A percentile compares a stretch with the other conserved stretches of the same genome.
These are phyloP conservation scores for Cutaneotrichosporon dermatis DNA, from an alignment of 1,284 basidiomycete species.

Conservation along the genomic window DNA sequence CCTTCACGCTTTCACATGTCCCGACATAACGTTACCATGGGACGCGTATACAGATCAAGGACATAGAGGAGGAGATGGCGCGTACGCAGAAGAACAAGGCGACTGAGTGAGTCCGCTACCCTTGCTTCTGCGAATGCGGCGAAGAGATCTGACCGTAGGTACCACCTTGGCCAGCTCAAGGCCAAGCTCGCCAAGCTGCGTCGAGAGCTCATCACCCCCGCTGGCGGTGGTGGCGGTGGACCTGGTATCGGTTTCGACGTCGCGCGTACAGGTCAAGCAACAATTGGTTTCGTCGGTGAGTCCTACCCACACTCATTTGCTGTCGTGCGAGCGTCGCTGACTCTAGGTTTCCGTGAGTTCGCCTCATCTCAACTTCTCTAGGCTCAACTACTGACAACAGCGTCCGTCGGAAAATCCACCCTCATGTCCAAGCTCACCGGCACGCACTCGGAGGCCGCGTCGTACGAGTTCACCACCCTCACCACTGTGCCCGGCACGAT, in stretches of 20 bases:
- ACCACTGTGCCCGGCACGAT: constrained; percentile 83
- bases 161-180: constrained; percentile 94
- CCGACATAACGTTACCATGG: background rate
- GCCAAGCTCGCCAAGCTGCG: constrained; percentile 95
- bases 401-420: constrained; percentile 64
- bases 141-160: constrained; percentile 51
- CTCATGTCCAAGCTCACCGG: constrained; percentile 98
- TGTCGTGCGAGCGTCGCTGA: background rate
- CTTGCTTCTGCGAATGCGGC: constrained; percentile 10
- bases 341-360: constrained; percentile 2
- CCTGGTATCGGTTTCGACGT: constrained; percentile 92
- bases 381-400: background rate
- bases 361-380: too few relatives aligned
- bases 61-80: constrained; percentile 51
- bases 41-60: constrained; percentile 41
- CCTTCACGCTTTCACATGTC: background rate
- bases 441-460: constrained; percentile 95
- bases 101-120: constrained; percentile 43
- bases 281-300: constrained; percentile 77
- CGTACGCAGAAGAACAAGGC: constrained; percentile 83
- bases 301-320: background rate
- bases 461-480: constrained; percentile 88
- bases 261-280: constrained; percentile 89
- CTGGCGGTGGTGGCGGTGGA: constrained; percentile 75
- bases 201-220: constrained; percentile 83